A percentile compares a stretch with the other conserved stretches of the same genome.
phyloP scores from a whole-genome alignment of 257 asterid genomes.

The Solanum raphanifolium region DNA sequence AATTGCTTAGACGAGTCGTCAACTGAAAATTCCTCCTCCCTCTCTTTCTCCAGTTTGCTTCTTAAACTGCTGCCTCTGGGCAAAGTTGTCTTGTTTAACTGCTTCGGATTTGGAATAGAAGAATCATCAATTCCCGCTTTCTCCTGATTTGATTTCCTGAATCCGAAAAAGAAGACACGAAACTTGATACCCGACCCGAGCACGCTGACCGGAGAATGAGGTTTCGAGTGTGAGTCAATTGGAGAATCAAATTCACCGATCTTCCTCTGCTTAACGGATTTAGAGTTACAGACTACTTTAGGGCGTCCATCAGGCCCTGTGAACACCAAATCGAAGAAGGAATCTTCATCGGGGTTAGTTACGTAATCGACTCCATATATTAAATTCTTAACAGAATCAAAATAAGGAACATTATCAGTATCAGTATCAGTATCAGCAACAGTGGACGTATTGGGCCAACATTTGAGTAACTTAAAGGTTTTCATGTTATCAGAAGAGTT shows the following conservation, averaged over 20 bases:
- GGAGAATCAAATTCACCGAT: neutral
- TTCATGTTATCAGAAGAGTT: conserved; percentile 27
- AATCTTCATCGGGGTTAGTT: conserved; percentile 33
- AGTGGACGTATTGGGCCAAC: neutral
- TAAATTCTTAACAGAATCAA: neutral
- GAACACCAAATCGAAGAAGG: conserved; percentile 64
- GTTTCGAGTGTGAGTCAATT: neutral
- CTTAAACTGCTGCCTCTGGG: neutral
- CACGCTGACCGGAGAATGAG: conserved; percentile 27
- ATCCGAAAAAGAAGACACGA: conserved; percentile 39
- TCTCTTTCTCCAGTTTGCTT: neutral
- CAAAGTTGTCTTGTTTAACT: conserved; percentile 9
- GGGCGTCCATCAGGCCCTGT: conserved; percentile 20
- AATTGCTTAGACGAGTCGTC: conserved; percentile 1
- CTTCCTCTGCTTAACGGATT: neutral
- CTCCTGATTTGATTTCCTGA: conserved; percentile 39
- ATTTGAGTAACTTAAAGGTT: conserved; percentile 29
- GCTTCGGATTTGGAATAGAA: neutral
- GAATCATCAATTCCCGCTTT: conserved; percentile 11
- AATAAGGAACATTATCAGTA: neutral
- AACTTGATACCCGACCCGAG: conserved; percentile 13
- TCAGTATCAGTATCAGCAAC: neutral
- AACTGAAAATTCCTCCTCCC: conserved; percentile 6
- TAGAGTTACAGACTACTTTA: neutral
- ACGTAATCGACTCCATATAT: neutral